Conservation (phyloP, 495 filamentous ascomycete genomes). For the Rhypophila decipiens region DNA sequence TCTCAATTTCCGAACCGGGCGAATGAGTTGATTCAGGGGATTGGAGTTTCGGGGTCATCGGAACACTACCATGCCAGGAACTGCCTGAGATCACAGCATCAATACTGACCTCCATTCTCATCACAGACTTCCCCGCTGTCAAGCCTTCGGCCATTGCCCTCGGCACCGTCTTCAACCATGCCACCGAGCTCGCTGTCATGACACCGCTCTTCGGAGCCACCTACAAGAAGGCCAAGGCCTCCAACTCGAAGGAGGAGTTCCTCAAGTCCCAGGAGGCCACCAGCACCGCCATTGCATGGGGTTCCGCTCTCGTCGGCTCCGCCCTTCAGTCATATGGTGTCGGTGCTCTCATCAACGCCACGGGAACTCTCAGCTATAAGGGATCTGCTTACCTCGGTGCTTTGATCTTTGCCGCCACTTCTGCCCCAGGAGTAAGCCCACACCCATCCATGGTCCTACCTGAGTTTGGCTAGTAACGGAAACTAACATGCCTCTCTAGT, state of each 20-base stretch:
- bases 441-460: not conserved
- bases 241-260: slow-evolving; percentile 96
- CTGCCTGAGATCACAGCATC: not conserved
- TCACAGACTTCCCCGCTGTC: slow-evolving; percentile 80
- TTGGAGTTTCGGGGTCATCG: too few species aligned
- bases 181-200: slow-evolving; percentile 56
- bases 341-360: slow-evolving; percentile 91
- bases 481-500: slow-evolving; percentile 38
- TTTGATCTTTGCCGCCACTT: slow-evolving; percentile 85
- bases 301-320: slow-evolving; percentile 81
- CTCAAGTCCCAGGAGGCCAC: slow-evolving; percentile 86
- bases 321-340: slow-evolving; percentile 91
- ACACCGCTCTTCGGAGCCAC: slow-evolving; percentile 89
- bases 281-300: slow-evolving; percentile 81
- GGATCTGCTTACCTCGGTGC: slow-evolving; percentile 89
- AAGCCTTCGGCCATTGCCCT: slow-evolving; percentile 97
- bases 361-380: slow-evolving; percentile 90
- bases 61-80: too few species aligned
- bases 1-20: too few species aligned
- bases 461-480: not conserved
- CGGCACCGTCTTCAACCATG: slow-evolving; percentile 92
- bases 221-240: slow-evolving; percentile 84
- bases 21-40: too few species aligned
- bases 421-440: slow-evolving; percentile 71
- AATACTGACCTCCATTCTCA: slow-evolving; percentile 12